Evolutionary conservation across 1,139 yeast genomes (phyloP).

Genomic region (Scheffersomyces titani): DNA sequence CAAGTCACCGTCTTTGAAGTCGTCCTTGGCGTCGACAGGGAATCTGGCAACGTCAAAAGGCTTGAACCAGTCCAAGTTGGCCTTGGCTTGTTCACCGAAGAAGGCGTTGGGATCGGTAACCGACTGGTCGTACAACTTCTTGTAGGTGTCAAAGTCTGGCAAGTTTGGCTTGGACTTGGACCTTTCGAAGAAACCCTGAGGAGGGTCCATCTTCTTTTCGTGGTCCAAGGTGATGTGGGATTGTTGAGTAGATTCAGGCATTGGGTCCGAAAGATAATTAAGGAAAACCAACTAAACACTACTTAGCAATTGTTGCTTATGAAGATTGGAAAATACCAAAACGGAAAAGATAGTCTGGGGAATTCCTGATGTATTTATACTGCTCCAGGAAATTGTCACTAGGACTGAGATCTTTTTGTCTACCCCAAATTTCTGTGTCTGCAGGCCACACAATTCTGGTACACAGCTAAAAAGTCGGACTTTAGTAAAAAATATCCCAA

Average conservation of each 20-base stretch:
- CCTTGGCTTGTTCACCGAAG: slow-evolving; percentile 62
- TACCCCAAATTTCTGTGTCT: not conserved
- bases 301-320: not conserved
- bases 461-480: not conserved
- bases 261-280: slow-evolving; percentile 2
- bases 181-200: slow-evolving; percentile 57
- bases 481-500: not conserved
- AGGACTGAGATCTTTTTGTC: not conserved
- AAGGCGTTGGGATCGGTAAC: slow-evolving; percentile 65
- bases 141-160: slow-evolving; percentile 55
- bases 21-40: slow-evolving; percentile 50
- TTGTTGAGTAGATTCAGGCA: slow-evolving; percentile 21
- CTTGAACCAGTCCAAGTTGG: slow-evolving; percentile 61
- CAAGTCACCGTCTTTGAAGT: slow-evolving; percentile 64
- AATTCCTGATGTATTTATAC: not conserved
- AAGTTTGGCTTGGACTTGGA: slow-evolving; percentile 50
- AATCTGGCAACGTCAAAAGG: slow-evolving; percentile 61
- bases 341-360: not conserved
- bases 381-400: not conserved
- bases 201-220: slow-evolving; percentile 49
- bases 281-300: not conserved
- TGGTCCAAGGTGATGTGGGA: slow-evolving; percentile 43
- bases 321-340: not conserved
- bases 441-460: not conserved
- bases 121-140: slow-evolving; percentile 62